Percentiles rank a stretch among this genome's conserved stretches.
phyloP scores from a whole-genome alignment of 192 early-diverging fungal genomes.

The Mortierella antarctica region DNA sequence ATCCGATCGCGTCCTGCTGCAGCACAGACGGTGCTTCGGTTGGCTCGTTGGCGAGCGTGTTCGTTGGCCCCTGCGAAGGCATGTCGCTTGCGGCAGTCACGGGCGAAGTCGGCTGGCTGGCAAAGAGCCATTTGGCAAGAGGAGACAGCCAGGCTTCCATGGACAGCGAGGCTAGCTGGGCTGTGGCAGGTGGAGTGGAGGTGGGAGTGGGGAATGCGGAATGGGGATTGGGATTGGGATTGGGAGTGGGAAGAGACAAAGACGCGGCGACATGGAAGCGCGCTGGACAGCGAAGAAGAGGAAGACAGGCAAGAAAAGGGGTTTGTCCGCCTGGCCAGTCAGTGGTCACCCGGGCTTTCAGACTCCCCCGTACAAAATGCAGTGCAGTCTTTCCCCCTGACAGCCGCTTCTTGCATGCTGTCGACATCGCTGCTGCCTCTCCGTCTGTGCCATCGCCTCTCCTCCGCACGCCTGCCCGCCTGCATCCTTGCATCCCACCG shows the following conservation, averaged over 20 bases:
- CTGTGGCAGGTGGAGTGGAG: neutral
- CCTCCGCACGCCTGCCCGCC: neutral
- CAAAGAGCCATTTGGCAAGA: constrained; percentile 34
- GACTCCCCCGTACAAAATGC: too few relatives aligned
- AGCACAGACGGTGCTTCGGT: neutral
- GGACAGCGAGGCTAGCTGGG: neutral
- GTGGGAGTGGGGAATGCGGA: neutral
- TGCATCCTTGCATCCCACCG: too few relatives aligned
- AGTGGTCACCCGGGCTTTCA: too few relatives aligned
- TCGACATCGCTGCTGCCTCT: neutral
- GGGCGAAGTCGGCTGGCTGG: neutral
- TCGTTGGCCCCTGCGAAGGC: too few relatives aligned
- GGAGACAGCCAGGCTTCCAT: constrained; percentile 39
- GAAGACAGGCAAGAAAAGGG: too few relatives aligned
- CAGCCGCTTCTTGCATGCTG: too few relatives aligned
- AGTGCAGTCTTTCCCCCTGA: too few relatives aligned
- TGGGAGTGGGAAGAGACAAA: neutral
- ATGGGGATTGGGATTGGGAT: neutral
- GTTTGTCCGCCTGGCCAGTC: too few relatives aligned
- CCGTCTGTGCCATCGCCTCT: neutral
- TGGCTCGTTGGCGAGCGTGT: neutral
- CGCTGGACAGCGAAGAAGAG: too few relatives aligned
- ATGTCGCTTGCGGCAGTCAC: neutral
- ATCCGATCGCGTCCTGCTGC: neutral
- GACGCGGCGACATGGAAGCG: too few relatives aligned